Conservation (phyloP, 306 rosid genomes). For the Citrullus mucosospermus region DNA sequence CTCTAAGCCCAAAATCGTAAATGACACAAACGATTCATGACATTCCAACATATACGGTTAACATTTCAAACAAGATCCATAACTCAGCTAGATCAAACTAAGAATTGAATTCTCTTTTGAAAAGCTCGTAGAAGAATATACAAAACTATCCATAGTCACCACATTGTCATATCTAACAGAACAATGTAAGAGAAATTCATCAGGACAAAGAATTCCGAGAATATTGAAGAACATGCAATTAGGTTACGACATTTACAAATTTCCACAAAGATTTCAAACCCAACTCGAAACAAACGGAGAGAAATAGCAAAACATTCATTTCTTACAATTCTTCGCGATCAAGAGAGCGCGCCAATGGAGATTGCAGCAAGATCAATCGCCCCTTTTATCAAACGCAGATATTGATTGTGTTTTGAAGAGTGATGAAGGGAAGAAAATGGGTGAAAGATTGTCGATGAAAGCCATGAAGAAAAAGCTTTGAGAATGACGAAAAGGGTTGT, state of each 20-base stretch:
- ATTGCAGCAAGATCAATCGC: background rate
- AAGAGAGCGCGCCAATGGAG: constrained; percentile 23
- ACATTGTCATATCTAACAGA: background rate
- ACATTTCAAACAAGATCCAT: background rate
- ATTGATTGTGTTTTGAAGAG: background rate
- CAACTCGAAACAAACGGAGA: background rate
- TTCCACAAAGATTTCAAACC: background rate
- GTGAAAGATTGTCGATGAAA: constrained; percentile 21
- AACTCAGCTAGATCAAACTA: background rate
- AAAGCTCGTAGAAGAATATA: background rate
- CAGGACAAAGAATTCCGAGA: background rate
- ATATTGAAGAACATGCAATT: background rate
- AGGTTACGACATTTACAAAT: background rate
- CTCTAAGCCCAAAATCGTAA: too few species aligned
- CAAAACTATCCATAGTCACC: background rate
- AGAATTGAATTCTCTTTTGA: background rate
- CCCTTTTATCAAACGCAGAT: background rate
- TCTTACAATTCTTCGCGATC: constrained; percentile 19
- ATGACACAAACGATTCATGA: too few species aligned
- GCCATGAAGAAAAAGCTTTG: constrained; percentile 12
- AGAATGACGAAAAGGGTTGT: background rate
- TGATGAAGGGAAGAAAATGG: constrained; percentile 1
- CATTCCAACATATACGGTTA: constrained; percentile 4
- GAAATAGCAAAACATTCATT: background rate
- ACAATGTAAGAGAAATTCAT: background rate